phyloP scores from a whole-genome alignment of 441 rosid species.

The Adansonia rubrostipa region DNA sequence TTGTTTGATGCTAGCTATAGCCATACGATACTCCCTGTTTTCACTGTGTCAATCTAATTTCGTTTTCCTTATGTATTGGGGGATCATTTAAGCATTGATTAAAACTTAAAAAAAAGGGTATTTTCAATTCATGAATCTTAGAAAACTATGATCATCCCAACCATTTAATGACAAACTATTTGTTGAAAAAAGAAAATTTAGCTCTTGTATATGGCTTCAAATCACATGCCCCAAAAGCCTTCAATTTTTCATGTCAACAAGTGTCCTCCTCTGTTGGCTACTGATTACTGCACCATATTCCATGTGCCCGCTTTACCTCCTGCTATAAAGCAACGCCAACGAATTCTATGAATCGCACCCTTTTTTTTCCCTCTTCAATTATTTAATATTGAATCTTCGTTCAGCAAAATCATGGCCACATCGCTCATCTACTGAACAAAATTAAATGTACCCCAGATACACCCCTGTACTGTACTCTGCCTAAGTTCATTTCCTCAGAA shows the following conservation, averaged over 20 bases:
- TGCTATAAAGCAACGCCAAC: neutral
- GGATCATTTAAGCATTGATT: too few species aligned
- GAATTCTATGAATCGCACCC: neutral
- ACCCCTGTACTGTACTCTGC: neutral
- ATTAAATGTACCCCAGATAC: neutral
- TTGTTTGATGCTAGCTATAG: too few species aligned
- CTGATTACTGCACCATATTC: neutral
- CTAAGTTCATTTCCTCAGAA: neutral
- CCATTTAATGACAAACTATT: neutral
- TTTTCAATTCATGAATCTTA: too few species aligned
- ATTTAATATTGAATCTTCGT: neutral
- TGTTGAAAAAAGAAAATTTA: neutral
- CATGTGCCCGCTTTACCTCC: neutral
- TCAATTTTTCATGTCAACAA: slow-evolving; percentile 2
- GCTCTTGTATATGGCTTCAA: neutral
- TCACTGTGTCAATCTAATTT: too few species aligned
- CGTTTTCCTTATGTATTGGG: too few species aligned
- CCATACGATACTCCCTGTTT: too few species aligned
- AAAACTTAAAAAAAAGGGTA: too few species aligned
- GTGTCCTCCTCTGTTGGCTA: neutral
- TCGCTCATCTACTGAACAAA: neutral
- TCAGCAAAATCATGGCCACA: neutral
- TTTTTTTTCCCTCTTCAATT: neutral
- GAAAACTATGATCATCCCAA: neutral
- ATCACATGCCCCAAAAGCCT: slow-evolving; percentile 22